Percentiles rank a stretch among this genome's conserved stretches.
These are phyloP conservation scores for Fusarium caatingaense DNA, from an alignment of 2,329 filamentous ascomycete genomes.

Conservation along the genomic window DNA sequence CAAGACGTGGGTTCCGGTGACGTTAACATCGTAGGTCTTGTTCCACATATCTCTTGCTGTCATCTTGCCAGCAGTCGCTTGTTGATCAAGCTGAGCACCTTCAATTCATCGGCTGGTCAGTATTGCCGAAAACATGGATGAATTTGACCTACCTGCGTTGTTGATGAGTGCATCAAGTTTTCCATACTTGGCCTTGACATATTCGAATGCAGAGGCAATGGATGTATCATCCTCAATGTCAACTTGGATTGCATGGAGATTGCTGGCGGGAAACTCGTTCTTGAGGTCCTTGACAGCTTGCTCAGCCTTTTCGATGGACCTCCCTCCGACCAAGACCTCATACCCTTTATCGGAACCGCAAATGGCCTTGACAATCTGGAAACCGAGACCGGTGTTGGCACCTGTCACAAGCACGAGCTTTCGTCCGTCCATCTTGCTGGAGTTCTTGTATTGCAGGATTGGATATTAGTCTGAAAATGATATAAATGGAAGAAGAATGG, in stretches of 20 bases:
- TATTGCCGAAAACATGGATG: accelerated
- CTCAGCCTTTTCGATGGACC: not conserved
- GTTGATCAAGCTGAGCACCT: not conserved
- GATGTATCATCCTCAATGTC: not conserved
- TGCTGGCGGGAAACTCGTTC: not conserved
- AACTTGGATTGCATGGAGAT: not conserved
- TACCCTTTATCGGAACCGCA: not conserved
- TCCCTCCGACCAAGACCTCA: not conserved
- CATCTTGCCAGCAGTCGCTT: not conserved
- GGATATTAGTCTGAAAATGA: too few species aligned
- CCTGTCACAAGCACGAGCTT: slow-evolving; percentile 1
- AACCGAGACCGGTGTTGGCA: not conserved
- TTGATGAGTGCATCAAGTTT: not conserved
- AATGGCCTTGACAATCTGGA: not conserved
- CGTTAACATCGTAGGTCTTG: not conserved
- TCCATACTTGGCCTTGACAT: not conserved
- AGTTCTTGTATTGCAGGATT: not conserved
- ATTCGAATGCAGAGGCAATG: not conserved
- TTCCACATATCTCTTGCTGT: not conserved
- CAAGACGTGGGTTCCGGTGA: not conserved
- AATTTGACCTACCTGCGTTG: not conserved
- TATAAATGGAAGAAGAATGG: not conserved
- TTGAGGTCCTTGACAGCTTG: not conserved
- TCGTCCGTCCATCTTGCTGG: not conserved
- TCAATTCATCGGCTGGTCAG: not conserved